Percentiles rank a stretch among this genome's conserved stretches.
phyloP scores from a whole-genome alignment of 2,329 filamentous ascomycete species.

The Colletotrichum zoysiae region DNA sequence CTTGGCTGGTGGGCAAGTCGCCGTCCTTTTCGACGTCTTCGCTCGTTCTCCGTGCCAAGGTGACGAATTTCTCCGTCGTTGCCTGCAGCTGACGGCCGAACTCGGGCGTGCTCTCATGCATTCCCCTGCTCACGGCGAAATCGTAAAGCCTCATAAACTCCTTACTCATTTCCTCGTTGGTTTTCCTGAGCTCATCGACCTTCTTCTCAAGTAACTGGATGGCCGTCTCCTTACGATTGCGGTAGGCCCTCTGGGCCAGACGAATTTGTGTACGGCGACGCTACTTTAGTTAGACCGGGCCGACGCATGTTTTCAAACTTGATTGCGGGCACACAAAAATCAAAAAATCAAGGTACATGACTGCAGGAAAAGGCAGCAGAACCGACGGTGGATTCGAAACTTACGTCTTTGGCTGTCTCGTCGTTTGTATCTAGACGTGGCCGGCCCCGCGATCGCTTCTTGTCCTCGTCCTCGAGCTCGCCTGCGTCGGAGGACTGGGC shows the following conservation, averaged over 20 bases:
- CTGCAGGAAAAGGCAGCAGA: constrained; percentile 15
- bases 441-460: constrained; percentile 76
- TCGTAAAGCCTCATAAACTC: constrained; percentile 78
- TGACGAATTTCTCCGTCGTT: constrained; percentile 70
- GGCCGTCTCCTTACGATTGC: constrained; percentile 85
- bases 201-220: constrained; percentile 79
- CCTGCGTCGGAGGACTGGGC: constrained; percentile 44
- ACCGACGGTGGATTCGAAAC: constrained; percentile 52
- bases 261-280: constrained; percentile 89
- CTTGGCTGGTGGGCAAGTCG: constrained; percentile 44
- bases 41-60: constrained; percentile 62
- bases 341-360: neutral
- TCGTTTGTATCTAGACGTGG: constrained; percentile 83
- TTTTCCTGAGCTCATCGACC: constrained; percentile 76
- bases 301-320: neutral
- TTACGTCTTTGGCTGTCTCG: constrained; percentile 82
- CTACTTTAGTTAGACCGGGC: constrained; percentile 56
- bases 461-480: constrained; percentile 58
- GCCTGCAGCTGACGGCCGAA: constrained; percentile 69
- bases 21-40: constrained; percentile 53
- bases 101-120: constrained; percentile 68
- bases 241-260: constrained; percentile 86
- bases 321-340: neutral
- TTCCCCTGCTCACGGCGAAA: constrained; percentile 67
- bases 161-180: constrained; percentile 80